These are phyloP conservation scores for Stagonosporopsis rhizophila DNA, from an alignment of 2,329 filamentous ascomycete genomes.

Conservation along the genomic window DNA sequence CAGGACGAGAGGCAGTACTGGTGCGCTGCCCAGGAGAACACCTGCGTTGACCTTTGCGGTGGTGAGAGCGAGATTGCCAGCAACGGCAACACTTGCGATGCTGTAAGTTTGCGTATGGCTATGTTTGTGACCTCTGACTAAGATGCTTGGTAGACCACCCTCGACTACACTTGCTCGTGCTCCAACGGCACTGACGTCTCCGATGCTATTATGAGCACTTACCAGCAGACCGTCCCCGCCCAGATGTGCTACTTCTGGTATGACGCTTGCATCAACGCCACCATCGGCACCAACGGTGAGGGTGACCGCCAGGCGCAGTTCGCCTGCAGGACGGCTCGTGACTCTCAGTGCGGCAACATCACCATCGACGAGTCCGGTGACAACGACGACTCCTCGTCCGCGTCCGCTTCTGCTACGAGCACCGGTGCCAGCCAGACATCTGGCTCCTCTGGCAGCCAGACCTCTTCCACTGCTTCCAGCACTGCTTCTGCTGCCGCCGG, in stretches of 20 bases:
- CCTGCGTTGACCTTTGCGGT: constrained; percentile 67
- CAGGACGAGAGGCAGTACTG: constrained; percentile 54
- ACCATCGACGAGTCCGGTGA: constrained; percentile 44
- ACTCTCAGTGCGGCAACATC: constrained; percentile 60
- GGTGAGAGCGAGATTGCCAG: constrained; percentile 49
- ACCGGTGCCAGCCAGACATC: constrained; percentile 26
- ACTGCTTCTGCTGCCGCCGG: constrained; percentile 39
- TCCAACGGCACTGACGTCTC: constrained; percentile 61
- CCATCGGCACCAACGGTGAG: constrained; percentile 31
- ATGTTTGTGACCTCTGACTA: constrained; percentile 16
- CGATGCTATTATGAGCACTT: constrained; percentile 49
- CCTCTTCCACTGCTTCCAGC: constrained; percentile 37
- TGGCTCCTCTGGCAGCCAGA: constrained; percentile 22
- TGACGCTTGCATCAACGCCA: constrained; percentile 49
- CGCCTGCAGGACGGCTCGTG: constrained; percentile 53
- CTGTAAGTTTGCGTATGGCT: constrained; percentile 54
- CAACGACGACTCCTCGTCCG: constrained; percentile 20
- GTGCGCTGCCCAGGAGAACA: constrained; percentile 66
- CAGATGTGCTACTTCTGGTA: constrained; percentile 65
- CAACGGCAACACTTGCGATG: constrained; percentile 62
- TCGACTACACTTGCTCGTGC: constrained; percentile 66
- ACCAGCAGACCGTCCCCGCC: constrained; percentile 65
- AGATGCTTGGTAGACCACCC: constrained; percentile 51
- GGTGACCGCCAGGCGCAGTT: constrained; percentile 48
- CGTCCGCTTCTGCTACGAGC: constrained; percentile 38